Evolutionary conservation across 2,329 filamentous ascomycete species (phyloP).

Genomic region (Trichoderma atrobrunneum): DNA sequence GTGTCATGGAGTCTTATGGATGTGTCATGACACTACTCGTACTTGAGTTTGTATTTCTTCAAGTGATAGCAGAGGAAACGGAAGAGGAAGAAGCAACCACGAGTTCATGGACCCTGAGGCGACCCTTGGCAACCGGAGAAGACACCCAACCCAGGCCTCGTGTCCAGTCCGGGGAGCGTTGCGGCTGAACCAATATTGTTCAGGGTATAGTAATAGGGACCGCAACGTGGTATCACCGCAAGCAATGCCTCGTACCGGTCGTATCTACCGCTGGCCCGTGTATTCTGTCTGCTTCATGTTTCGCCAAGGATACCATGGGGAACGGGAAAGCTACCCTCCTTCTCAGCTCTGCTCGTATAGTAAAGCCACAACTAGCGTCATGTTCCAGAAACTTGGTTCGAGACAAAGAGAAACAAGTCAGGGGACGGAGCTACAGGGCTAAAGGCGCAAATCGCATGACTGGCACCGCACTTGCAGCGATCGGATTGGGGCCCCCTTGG

Average conservation of each 20-base stretch:
- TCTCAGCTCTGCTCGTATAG: background rate
- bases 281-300: background rate
- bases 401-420: slow-evolving; percentile 5
- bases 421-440: slow-evolving; percentile 3
- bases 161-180: background rate
- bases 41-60: background rate
- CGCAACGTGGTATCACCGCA: background rate
- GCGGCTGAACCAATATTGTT: background rate
- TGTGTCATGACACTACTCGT: background rate
- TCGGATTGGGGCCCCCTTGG: slow-evolving; percentile 2
- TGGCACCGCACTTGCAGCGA: slow-evolving; percentile 4
- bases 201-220: background rate
- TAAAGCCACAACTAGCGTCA: background rate
- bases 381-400: slow-evolving; percentile 7
- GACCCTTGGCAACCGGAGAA: background rate
- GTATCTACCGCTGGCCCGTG: too few relatives aligned
- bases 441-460: slow-evolving; percentile 12
- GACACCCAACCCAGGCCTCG: background rate
- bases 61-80: background rate
- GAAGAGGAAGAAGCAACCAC: background rate
- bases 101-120: background rate
- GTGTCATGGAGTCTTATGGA: background rate
- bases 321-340: background rate
- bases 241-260: background rate
- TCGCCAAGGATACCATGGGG: background rate